Percentiles rank a stretch among this genome's conserved stretches.
These are phyloP conservation scores for Leccinum disarticulatum DNA, from an alignment of 768 basidiomycete genomes.

Conservation along the genomic window DNA sequence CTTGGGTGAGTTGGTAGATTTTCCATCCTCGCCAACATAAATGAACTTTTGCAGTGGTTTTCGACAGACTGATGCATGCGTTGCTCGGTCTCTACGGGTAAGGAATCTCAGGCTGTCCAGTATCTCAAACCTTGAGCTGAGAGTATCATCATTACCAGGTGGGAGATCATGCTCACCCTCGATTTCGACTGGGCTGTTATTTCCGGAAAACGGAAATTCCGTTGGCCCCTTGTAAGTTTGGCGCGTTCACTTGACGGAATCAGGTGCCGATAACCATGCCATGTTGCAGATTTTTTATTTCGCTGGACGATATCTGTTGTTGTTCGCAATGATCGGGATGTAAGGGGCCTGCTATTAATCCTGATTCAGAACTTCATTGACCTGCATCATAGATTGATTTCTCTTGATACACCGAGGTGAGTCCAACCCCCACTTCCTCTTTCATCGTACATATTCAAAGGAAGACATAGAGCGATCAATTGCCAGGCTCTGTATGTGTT, in stretches of 20 bases:
- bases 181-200: conserved; percentile 44
- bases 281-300: conserved; percentile 45
- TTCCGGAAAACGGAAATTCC: conserved; percentile 41
- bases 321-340: conserved; percentile 50
- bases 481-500: conserved; percentile 49
- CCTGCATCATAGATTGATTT: conserved; percentile 25
- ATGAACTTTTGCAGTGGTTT: conserved; percentile 31
- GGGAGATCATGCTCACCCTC: conserved; percentile 44
- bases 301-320: conserved; percentile 42
- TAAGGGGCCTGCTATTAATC: conserved; percentile 18
- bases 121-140: background rate
- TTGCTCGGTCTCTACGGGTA: conserved; percentile 47
- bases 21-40: background rate
- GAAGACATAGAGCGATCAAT: conserved; percentile 34
- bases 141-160: conserved; percentile 26
- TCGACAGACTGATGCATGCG: conserved; percentile 42
- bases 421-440: background rate
- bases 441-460: background rate
- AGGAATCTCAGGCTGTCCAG: conserved; percentile 9
- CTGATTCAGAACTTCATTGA: background rate
- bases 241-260: background rate
- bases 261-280: background rate
- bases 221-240: conserved; percentile 47
- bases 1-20: conserved; percentile 28
- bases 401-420: conserved; percentile 36